Conservation (phyloP, 768 basidiomycete species). For the Macrolepiota albuminosa region DNA sequence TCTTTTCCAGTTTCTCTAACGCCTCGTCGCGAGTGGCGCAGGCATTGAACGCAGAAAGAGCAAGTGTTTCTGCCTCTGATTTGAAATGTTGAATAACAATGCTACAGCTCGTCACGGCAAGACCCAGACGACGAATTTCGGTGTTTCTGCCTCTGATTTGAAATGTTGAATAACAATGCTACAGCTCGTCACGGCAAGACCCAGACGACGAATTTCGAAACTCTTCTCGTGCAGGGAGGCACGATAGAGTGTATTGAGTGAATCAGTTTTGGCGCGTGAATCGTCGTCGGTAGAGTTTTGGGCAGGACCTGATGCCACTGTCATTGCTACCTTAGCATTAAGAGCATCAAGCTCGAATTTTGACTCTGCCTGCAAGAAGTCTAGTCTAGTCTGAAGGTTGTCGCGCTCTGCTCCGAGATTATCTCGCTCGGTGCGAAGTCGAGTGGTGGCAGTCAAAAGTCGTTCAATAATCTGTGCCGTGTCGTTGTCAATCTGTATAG, state of each 20-base stretch:
- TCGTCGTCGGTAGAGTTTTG: constrained; percentile 18
- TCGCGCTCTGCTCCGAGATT: constrained; percentile 54
- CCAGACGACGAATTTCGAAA: constrained; percentile 27
- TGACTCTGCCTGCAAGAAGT: constrained; percentile 67
- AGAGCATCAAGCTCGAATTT: constrained; percentile 58
- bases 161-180: constrained; percentile 36
- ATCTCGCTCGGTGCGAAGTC: constrained; percentile 65
- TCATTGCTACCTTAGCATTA: constrained; percentile 39
- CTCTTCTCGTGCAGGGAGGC: constrained; percentile 21
- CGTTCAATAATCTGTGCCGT: constrained; percentile 43
- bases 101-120: constrained; percentile 28
- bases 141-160: constrained; percentile 21
- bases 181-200: constrained; percentile 28
- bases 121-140: constrained; percentile 28
- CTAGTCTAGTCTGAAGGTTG: constrained; percentile 52
- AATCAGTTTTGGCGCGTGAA: constrained; percentile 26
- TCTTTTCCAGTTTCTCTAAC: constrained; percentile 9
- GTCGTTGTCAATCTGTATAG: constrained; percentile 20
- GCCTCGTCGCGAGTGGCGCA: constrained; percentile 9
- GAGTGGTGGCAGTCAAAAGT: constrained; percentile 58
- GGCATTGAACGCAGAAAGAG: background rate
- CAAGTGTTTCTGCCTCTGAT: constrained; percentile 18
- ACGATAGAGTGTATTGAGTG: constrained; percentile 19
- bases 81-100: constrained; percentile 37
- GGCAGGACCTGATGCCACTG: constrained; percentile 19